Conservation (phyloP, 2,329 filamentous ascomycete species). For the Pseudocercospora vitis region DNA sequence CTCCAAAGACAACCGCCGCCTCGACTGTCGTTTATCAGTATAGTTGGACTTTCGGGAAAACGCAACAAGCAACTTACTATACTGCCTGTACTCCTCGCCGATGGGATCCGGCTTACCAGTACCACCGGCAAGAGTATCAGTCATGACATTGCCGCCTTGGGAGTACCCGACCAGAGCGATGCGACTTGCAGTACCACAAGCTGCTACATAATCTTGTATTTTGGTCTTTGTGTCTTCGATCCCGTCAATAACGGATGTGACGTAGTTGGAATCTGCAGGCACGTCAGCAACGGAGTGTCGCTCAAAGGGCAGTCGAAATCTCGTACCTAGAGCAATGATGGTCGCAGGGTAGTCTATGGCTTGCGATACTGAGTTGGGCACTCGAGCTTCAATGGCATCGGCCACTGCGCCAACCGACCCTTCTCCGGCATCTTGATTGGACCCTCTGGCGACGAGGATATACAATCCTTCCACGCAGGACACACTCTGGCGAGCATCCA, state of each 20-base stretch:
- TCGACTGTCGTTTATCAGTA: constrained; percentile 28
- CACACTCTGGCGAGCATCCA: constrained; percentile 23
- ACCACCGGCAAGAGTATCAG: constrained; percentile 19
- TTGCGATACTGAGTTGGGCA: constrained; percentile 39
- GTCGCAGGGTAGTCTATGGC: constrained; percentile 34
- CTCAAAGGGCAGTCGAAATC: not conserved
- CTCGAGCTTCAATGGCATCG: constrained; percentile 31
- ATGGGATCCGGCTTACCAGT: constrained; percentile 32
- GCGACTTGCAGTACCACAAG: constrained; percentile 32
- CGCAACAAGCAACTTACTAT: constrained; percentile 23
- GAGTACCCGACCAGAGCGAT: constrained; percentile 43
- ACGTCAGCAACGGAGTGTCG: not conserved
- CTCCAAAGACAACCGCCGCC: constrained; percentile 42
- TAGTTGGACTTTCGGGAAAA: not conserved
- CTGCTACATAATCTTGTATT: constrained; percentile 34
- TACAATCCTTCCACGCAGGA: constrained; percentile 30
- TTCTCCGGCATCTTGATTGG: constrained; percentile 32
- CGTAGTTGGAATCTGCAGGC: constrained; percentile 17
- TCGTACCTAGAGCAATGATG: constrained; percentile 23
- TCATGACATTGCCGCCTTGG: constrained; percentile 33
- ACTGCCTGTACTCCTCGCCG: constrained; percentile 31
- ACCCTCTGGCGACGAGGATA: constrained; percentile 42
- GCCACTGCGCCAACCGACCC: constrained; percentile 39
- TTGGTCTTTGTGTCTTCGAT: constrained; percentile 36
- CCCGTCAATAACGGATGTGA: constrained; percentile 34